phyloP scores from a whole-genome alignment of 2,329 filamentous ascomycete species.

The Ophiostoma sp. region DNA sequence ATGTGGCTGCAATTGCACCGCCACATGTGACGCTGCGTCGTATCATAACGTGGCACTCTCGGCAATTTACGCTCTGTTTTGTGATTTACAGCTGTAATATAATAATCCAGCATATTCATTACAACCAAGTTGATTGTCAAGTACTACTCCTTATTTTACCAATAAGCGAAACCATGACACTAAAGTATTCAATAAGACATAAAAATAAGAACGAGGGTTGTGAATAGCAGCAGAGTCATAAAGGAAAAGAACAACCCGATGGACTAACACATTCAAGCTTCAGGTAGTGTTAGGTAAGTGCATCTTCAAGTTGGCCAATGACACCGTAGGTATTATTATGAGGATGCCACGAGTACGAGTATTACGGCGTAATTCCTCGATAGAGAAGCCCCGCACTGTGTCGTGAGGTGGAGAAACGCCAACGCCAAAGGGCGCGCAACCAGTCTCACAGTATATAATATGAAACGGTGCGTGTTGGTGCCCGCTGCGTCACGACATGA shows the following conservation, averaged over 20 bases:
- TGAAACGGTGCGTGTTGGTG: not conserved
- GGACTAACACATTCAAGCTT: too few relatives aligned
- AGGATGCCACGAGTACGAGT: not conserved
- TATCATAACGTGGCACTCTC: not conserved
- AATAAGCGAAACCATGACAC: not conserved
- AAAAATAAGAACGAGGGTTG: not conserved
- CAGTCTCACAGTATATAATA: not conserved
- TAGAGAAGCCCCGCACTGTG: not conserved
- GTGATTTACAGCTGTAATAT: too few relatives aligned
- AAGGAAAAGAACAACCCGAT: too few relatives aligned
- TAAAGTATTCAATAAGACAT: not conserved
- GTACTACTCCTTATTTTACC: not conserved
- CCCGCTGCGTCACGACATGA: not conserved
- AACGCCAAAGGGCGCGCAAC: not conserved
- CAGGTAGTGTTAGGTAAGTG: too few relatives aligned
- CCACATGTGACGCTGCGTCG: not conserved
- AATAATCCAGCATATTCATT: too few relatives aligned
- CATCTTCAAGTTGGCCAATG: not conserved
- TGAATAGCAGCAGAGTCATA: too few relatives aligned
- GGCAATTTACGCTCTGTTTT: too few relatives aligned
- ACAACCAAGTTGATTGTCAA: not conserved
- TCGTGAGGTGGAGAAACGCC: not conserved
- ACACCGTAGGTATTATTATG: not conserved
- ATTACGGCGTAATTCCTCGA: not conserved
- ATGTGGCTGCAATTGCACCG: constrained; percentile 1